Evolutionary conservation across 371 early-diverging fungal species (phyloP).

Genomic region (Rhizopus stolonifer): DNA sequence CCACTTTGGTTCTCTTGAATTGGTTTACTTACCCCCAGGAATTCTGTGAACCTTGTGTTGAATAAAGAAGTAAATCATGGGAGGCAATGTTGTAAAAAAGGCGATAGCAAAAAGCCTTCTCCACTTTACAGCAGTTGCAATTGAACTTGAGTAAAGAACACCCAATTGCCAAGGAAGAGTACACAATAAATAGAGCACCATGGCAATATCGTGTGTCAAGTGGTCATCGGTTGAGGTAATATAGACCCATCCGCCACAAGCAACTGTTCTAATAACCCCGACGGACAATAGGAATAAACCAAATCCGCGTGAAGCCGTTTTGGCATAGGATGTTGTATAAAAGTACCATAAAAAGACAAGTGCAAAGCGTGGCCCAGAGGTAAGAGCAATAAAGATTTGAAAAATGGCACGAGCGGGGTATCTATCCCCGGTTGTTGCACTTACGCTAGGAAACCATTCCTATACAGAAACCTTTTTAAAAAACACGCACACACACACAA

Average conservation of each 20-base stretch:
- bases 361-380: constrained; percentile 69
- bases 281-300: constrained; percentile 61
- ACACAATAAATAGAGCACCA: constrained; percentile 73
- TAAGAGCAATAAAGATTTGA: constrained; percentile 77
- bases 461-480: constrained; percentile 18
- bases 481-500: background rate
- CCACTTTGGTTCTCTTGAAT: background rate
- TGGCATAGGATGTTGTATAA: constrained; percentile 46
- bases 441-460: constrained; percentile 87
- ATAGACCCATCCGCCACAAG: constrained; percentile 83
- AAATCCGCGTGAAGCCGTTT: constrained; percentile 46
- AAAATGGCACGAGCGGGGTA: constrained; percentile 79
- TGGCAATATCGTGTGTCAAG: constrained; percentile 76
- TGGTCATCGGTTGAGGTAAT: constrained; percentile 82
- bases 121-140: constrained; percentile 38
- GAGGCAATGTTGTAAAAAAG: constrained; percentile 69
- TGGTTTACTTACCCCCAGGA: constrained; percentile 55
- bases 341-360: constrained; percentile 69
- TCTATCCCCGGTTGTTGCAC: constrained; percentile 79
- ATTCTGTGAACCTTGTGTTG: constrained; percentile 75
- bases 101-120: constrained; percentile 44
- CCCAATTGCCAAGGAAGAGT: constrained; percentile 78
- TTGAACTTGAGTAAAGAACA: constrained; percentile 46
- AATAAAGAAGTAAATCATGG: constrained; percentile 77
- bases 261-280: constrained; percentile 68